Evolutionary conservation across 257 asterid genomes (phyloP).

Genomic region (Solanum medicagineum): DNA sequence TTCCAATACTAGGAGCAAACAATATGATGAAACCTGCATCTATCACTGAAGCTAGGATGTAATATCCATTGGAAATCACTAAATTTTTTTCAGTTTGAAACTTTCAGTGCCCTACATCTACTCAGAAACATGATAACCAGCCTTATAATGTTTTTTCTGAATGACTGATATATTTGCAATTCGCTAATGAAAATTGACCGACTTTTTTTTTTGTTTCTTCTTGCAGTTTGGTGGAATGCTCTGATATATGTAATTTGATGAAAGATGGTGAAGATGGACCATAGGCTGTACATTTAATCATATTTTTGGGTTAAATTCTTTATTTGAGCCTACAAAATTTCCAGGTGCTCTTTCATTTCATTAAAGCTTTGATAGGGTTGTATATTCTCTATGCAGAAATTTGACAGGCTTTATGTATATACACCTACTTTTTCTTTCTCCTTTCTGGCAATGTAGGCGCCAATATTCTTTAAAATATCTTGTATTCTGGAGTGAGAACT

Average conservation of each 20-base stretch:
- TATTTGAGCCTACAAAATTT: background rate
- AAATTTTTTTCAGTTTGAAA: background rate
- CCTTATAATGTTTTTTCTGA: background rate
- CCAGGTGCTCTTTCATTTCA: background rate
- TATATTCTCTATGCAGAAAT: background rate
- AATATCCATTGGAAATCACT: background rate
- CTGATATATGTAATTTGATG: constrained; percentile 81
- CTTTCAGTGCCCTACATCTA: background rate
- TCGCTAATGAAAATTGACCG: background rate
- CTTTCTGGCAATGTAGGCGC: background rate
- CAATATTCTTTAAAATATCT: background rate
- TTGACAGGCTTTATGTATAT: background rate
- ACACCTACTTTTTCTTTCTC: background rate
- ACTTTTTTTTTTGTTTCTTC: background rate
- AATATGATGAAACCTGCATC: background rate
- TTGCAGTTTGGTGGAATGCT: constrained; percentile 79
- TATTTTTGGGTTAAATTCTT: background rate
- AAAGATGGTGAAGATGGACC: constrained; percentile 90
- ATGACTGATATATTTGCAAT: background rate
- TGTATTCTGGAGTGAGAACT: background rate
- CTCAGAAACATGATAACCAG: background rate
- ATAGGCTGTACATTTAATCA: background rate
- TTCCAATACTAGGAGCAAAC: background rate
- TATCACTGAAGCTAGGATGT: background rate
- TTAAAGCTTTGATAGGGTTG: background rate